These are phyloP conservation scores for Beauveria medogensis DNA, from an alignment of 2,329 filamentous ascomycete species.

Conservation along the genomic window DNA sequence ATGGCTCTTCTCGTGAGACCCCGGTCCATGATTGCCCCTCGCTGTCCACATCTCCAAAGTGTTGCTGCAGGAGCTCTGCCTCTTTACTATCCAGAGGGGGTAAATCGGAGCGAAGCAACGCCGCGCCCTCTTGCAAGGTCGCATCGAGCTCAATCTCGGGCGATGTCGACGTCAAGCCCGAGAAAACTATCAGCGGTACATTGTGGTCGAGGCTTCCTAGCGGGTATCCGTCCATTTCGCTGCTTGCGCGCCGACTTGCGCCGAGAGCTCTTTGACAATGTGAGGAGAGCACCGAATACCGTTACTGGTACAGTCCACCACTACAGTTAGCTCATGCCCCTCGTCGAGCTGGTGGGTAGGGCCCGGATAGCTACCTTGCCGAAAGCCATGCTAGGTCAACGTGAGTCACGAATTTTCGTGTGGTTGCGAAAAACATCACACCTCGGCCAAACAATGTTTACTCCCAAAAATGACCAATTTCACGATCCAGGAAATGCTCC, in stretches of 20 bases:
- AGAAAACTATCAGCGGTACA: slow-evolving; percentile 74
- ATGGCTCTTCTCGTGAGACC: slow-evolving; percentile 42
- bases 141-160: slow-evolving; percentile 36
- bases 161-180: slow-evolving; percentile 53
- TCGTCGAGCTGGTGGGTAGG: neutral
- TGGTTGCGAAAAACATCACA: neutral
- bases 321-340: slow-evolving; percentile 6
- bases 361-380: neutral
- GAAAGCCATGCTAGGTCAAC: neutral
- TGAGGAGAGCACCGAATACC: neutral
- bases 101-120: slow-evolving; percentile 62
- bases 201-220: slow-evolving; percentile 77
- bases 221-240: slow-evolving; percentile 66
- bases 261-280: neutral
- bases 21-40: slow-evolving; percentile 59
- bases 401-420: neutral
- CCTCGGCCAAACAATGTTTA: neutral
- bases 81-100: slow-evolving; percentile 57
- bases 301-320: slow-evolving; percentile 2
- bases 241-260: slow-evolving; percentile 4
- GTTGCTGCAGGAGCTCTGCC: slow-evolving; percentile 55
- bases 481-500: neutral
- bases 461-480: neutral
- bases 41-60: slow-evolving; percentile 59
- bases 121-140: slow-evolving; percentile 49